Evolutionary conservation across 2,329 filamentous ascomycete genomes (phyloP), one percentile per base, ranked within the genome.

Genomic region (Dactylonectria macrodidyma): DNA sequence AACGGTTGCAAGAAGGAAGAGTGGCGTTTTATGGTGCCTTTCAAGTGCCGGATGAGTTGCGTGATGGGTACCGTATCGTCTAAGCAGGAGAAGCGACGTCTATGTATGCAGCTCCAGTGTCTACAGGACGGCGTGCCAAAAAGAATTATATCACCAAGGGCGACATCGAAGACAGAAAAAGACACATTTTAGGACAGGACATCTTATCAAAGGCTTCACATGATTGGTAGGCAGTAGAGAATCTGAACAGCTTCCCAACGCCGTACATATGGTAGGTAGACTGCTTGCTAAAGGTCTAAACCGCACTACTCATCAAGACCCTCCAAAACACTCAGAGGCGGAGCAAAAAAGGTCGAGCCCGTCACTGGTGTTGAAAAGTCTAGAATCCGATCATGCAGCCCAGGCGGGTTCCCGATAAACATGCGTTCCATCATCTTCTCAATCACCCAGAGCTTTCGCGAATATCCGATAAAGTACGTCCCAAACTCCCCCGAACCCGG

Each of bases 391-490:
- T 90, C 88, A 76, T 90, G 86, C 67, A 86, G 68, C 0, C 88
- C 88, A 0, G 83, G 81, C 2, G 87, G 88, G 59, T 84, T 73
- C 0, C 88, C 88, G 10, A 88, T 67, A 74, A 89, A 89, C 87
- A 89, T 89, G 3, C 85, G 80, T 69, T 88, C 78, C 71, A 89
- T 71, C 88, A 89, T 90, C 75, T 82, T 83, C 78, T 90, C 88
- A 59, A 87, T 84, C 0, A 89, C 87, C 87, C 87, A 90, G 10
- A 89, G 72, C 11, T 81, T 79, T 26, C 80, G 79, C 2, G 86
- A 84, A 72, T 89, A 89, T 0, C 86, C 87, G 58, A 89, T 88
- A 61, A 89, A 89, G 75, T 89, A 90, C 0, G 88, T 90, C 1
- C 88, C 88, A 66, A 85, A 89, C 73, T 89, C 82, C 0, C 81